A percentile compares a stretch with the other conserved stretches of the same genome.
These are phyloP conservation scores for Coleophoma eucalyptorum DNA, from an alignment of 2,329 filamentous ascomycete species.

Conservation along the genomic window DNA sequence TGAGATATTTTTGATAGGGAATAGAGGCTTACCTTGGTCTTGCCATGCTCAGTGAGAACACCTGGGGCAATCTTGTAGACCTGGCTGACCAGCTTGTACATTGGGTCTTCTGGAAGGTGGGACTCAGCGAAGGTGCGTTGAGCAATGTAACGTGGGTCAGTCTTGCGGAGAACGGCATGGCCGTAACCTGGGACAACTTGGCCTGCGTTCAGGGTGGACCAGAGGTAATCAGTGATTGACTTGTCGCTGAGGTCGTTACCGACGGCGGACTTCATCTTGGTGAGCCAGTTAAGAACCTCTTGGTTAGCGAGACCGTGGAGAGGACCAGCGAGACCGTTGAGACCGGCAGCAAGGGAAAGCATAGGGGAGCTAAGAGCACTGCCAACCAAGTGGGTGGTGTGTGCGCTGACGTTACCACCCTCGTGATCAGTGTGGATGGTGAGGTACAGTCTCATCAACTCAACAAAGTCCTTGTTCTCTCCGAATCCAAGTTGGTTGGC, in stretches of 20 bases:
- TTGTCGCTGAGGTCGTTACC: conserved; percentile 95
- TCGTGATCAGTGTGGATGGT: conserved; percentile 99
- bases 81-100: conserved; percentile 98
- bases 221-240: conserved; percentile 97
- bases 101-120: conserved; percentile 4
- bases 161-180: conserved; percentile 99
- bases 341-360: conserved; percentile 92
- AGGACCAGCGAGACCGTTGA: conserved; percentile 96
- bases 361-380: conserved; percentile 95
- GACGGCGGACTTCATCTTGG: conserved; percentile 95
- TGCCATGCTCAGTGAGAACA: conserved; percentile 98
- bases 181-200: conserved; percentile 98
- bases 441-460: conserved; percentile 97
- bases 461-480: conserved; percentile 92
- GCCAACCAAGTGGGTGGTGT: conserved; percentile 98
- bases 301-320: conserved; percentile 99
- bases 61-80: conserved; percentile 99
- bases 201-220: conserved; percentile 92
- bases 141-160: conserved; percentile 96
- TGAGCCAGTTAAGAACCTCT: conserved; percentile 98
- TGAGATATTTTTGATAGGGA: conserved; percentile 68
- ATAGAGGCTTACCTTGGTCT: conserved; percentile 71
- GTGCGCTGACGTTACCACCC: conserved; percentile 96
- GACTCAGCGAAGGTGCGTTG: conserved; percentile 85
- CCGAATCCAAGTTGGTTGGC: conserved; percentile 98